Conservation (phyloP, 148 eudicot genomes). For the Camellia lanceoleosa region DNA sequence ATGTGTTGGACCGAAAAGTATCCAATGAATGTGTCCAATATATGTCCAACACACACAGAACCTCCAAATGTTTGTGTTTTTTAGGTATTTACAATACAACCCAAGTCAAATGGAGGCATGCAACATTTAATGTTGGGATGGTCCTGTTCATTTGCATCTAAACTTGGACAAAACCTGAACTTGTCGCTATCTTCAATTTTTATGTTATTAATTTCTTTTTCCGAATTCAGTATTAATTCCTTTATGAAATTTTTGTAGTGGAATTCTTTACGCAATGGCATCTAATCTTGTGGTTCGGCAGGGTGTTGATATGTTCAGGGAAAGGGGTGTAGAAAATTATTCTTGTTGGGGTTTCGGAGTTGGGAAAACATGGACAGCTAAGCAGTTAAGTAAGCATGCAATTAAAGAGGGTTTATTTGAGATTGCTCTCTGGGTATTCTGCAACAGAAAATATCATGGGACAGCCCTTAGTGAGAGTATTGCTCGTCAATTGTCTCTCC, state of each 20-base stretch:
- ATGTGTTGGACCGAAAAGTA: too few species aligned
- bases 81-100: too few species aligned
- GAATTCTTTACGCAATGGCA: slow-evolving; percentile 9
- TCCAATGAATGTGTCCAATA: too few species aligned
- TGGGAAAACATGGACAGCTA: slow-evolving; percentile 16
- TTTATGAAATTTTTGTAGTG: neutral
- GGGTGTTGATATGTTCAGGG: neutral
- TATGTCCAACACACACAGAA: too few species aligned
- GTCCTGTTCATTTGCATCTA: too few species aligned
- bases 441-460: neutral
- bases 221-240: neutral
- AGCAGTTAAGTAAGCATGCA: neutral
- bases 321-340: neutral
- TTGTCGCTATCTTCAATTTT: neutral
- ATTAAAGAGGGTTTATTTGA: neutral
- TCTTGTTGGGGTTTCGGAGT: slow-evolving; percentile 12
- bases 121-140: too few species aligned
- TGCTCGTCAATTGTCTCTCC: neutral
- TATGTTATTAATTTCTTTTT: neutral
- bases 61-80: too few species aligned
- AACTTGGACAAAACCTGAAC: too few species aligned
- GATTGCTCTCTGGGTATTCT: slow-evolving; percentile 1
- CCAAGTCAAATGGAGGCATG: too few species aligned
- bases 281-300: neutral
- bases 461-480: neutral